Percentiles rank a stretch among this genome's conserved stretches.
Conservation (phyloP, 345 rosid species). For the Angophora floribunda region DNA sequence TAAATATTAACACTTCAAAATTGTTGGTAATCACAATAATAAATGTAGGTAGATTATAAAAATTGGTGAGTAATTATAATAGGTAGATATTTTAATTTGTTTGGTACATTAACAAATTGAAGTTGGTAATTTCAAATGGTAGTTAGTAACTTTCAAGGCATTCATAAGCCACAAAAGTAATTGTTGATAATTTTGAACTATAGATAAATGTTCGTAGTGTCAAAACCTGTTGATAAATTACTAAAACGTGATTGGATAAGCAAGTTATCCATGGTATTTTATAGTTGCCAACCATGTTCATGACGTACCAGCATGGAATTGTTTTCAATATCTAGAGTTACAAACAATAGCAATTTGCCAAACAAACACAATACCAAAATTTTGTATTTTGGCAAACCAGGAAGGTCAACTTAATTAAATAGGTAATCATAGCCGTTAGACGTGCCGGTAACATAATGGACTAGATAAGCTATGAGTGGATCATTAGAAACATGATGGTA, state of each 20-base stretch:
- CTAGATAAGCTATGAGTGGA: neutral
- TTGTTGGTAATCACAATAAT: neutral
- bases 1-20: neutral
- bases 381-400: neutral
- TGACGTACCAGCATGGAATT: neutral
- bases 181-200: neutral
- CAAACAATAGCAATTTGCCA: neutral
- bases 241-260: neutral
- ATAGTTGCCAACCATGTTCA: neutral
- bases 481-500: too few relatives aligned
- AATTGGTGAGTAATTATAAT: neutral
- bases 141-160: neutral
- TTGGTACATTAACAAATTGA: neutral
- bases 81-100: neutral
- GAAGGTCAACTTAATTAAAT: neutral
- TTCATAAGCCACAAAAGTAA: neutral
- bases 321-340: too few relatives aligned
- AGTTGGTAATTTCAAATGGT: too few relatives aligned
- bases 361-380: too few relatives aligned
- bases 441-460: neutral
- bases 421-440: neutral
- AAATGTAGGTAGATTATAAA: neutral
- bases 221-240: neutral
- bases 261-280: neutral
- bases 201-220: neutral